phyloP scores from a whole-genome alignment of 495 filamentous ascomycete species.

The Poronia punctata region DNA sequence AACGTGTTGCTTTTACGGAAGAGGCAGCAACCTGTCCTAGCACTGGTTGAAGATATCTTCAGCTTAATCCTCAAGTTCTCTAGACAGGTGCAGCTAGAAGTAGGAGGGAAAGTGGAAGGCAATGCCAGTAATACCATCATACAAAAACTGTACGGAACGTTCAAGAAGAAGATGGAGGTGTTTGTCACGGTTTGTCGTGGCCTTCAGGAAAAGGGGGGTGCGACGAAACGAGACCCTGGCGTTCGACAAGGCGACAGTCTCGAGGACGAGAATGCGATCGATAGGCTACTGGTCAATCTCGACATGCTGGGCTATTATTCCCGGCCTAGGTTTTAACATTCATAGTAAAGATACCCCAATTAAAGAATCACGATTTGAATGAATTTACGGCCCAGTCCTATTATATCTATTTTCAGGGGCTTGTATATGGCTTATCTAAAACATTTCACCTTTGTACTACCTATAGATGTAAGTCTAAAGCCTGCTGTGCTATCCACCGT shows the following conservation, averaged over 20 bases:
- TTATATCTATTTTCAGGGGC: background rate
- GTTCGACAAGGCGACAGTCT: conserved; percentile 16
- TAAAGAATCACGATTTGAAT: background rate
- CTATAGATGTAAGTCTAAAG: too few species aligned
- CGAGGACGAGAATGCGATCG: conserved; percentile 41
- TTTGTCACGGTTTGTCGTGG: conserved; percentile 60
- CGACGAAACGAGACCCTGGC: conserved; percentile 33
- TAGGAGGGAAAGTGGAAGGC: conserved; percentile 15
- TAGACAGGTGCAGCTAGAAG: conserved; percentile 20
- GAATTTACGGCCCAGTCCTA: too few species aligned
- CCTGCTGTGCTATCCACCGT: too few species aligned
- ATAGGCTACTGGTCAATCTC: conserved; percentile 46
- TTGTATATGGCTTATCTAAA: too few species aligned
- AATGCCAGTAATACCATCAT: conserved; percentile 35
- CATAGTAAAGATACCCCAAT: conserved; percentile 18
- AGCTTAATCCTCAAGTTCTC: conserved; percentile 62
- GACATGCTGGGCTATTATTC: conserved; percentile 58
- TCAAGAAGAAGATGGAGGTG: conserved; percentile 60
- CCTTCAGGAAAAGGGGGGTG: conserved; percentile 51
- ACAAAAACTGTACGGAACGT: conserved; percentile 50
- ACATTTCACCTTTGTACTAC: too few species aligned
- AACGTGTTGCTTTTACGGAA: conserved; percentile 63
- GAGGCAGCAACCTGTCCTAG: conserved; percentile 62
- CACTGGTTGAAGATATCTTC: conserved; percentile 73
- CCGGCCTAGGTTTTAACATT: conserved; percentile 12